phyloP scores from a whole-genome alignment of 495 filamentous ascomycete species.

The Aspergillus nanangensis region DNA sequence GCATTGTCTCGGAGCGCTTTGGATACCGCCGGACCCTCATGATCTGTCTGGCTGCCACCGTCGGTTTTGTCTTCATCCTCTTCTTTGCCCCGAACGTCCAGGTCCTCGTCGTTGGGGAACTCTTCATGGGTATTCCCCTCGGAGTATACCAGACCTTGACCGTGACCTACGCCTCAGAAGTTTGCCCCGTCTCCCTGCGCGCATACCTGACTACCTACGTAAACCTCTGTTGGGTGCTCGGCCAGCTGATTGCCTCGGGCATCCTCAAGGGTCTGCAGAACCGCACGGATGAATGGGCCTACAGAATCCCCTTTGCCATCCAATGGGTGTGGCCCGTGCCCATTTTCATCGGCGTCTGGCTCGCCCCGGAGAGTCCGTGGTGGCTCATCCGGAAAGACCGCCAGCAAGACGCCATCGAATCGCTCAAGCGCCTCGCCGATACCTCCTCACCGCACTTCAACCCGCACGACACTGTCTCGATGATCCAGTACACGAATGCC shows the following conservation, averaged over 20 bases:
- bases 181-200: constrained; percentile 59
- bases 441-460: constrained; percentile 50
- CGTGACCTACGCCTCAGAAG: constrained; percentile 67
- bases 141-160: constrained; percentile 67
- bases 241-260: constrained; percentile 61
- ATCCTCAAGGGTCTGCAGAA: constrained; percentile 53
- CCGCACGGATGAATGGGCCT: constrained; percentile 49
- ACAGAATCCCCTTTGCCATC: constrained; percentile 56
- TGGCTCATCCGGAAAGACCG: constrained; percentile 66
- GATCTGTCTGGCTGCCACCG: constrained; percentile 47
- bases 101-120: constrained; percentile 58
- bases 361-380: constrained; percentile 68
- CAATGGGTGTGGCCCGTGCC: constrained; percentile 75
- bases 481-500: constrained; percentile 69
- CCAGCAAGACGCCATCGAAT: constrained; percentile 53
- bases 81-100: constrained; percentile 61
- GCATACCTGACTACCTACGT: constrained; percentile 65
- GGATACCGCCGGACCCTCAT: constrained; percentile 63
- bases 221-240: constrained; percentile 69
- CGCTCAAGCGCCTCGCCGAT: constrained; percentile 54
- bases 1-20: constrained; percentile 57
- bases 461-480: constrained; percentile 60
- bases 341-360: constrained; percentile 55
- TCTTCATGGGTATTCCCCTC: constrained; percentile 67
- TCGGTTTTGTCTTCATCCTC: constrained; percentile 58